Evolutionary conservation across 2,329 filamentous ascomycete species (phyloP), one percentile per base, ranked within the genome.

Genomic region (Chlorencoelia australis): DNA sequence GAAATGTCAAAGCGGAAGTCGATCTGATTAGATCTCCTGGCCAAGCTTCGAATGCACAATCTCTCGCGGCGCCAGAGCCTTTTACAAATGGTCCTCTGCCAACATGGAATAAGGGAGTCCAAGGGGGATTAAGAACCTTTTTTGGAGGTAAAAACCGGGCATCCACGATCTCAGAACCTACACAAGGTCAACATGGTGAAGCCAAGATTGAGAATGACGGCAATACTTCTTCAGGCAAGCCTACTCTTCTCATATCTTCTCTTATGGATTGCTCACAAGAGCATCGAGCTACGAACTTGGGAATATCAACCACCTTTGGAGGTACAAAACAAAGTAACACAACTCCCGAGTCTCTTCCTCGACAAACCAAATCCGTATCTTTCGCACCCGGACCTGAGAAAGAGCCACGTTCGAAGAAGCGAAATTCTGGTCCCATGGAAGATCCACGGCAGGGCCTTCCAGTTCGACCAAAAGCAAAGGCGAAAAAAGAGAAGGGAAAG

Each of bases 21-120:
- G 17, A 33, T 33, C 30, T 33, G 14, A 19, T 22, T 11, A 33
- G 29, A 17, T 33, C 29, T 11, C 28, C 29, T 14, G 19, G 25
- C 22, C 16, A 21, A 27, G 14, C 21, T 6, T 14, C 26, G 8
- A 10, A 17, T 4, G 6, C 14, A 20, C 11, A 7, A 11, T 4
- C 19, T 14, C 13, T 27, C 7, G n/a, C 39, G n/a, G n/a, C n/a
- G 14, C 11, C 27, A 30, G 25, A 20, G 35, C 11, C 11, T 11
- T 27, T 15, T 28, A 19, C n/a, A 7, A n/a, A n/a, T 21, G 29
- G 28, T 22, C n/a, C 27, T 13, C 14, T 19, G 10, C 8, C 14
- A 20, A 11, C 36, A 15, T 67, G 64, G 65, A 67, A 68, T 33
- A 56, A 61, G 39, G 59, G 58, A 14, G 59, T 57, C 16, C 62